Evolutionary conservation across 2,329 filamentous ascomycete species (phyloP).

Genomic region (Xylaria sp.): DNA sequence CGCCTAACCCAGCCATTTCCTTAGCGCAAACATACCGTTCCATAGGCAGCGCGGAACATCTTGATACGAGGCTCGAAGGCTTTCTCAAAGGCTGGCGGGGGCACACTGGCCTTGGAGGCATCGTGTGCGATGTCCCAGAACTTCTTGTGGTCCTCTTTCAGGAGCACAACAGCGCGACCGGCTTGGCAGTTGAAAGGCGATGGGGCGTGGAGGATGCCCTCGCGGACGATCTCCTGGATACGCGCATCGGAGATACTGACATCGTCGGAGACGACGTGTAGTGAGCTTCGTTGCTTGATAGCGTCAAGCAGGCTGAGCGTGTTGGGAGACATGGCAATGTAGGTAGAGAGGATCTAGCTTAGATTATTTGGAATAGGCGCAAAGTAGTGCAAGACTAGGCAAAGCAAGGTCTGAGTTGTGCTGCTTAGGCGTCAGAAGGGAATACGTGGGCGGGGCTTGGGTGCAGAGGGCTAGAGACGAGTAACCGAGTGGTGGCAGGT

Average conservation of each 20-base stretch:
- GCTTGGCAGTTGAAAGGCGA: conserved; percentile 32
- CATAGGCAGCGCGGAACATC: conserved; percentile 31
- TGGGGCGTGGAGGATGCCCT: conserved; percentile 28
- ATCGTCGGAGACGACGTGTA: conserved; percentile 20
- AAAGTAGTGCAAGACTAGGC: not conserved
- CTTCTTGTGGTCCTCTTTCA: conserved; percentile 29
- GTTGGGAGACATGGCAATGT: conserved; percentile 15
- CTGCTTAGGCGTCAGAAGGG: not conserved
- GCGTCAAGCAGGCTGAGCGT: conserved; percentile 20
- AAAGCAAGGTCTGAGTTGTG: not conserved
- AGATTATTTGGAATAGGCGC: not conserved
- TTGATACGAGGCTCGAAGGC: conserved; percentile 28
- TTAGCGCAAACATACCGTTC: conserved; percentile 16
- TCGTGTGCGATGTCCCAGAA: conserved; percentile 31
- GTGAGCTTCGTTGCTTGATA: conserved; percentile 23
- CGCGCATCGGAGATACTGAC: conserved; percentile 20
- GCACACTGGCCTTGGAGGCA: conserved; percentile 18
- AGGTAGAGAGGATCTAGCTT: not conserved
- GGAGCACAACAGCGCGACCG: conserved; percentile 23
- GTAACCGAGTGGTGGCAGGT: not conserved
- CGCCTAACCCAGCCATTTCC: not conserved
- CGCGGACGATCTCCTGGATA: conserved; percentile 28
- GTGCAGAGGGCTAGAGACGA: not conserved
- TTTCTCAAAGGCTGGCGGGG: conserved; percentile 26
- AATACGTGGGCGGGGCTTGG: not conserved